Evolutionary conservation across 176 grass and related monocot genomes (phyloP), one percentile per base, ranked within the genome.

Genomic region (Cenchrus purpureus): DNA sequence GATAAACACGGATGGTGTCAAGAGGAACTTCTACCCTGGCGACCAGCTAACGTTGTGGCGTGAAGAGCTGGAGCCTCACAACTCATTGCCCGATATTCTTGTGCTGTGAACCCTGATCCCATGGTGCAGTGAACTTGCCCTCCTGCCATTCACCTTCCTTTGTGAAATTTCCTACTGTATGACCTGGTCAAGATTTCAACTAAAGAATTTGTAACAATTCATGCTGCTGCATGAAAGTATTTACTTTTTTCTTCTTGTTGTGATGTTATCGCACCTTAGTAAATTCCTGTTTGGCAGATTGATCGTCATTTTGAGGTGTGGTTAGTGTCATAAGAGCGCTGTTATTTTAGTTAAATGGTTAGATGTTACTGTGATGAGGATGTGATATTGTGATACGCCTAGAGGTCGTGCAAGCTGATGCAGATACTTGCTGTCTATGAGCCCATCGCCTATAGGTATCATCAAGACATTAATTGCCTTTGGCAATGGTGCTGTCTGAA

Each of bases 11-110:
- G 82, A 92, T 40, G 97, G 93, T 79, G 88, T 99, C 34, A 92
- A 87, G 10, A 94, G 85, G 68, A 99, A 89, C 78, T 97, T 96
- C 60, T 79, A 99, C 37, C 87, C 88, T 62, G 97, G 91, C 3
- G 82, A 96, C 85, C 77, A 91, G 16, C 83, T 99, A 13, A 93
- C 93, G 3, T 74, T 94, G 50, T 99, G 97, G 94, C 94, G 94
- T 12, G 94, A 96, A 28, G 97, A 99, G 90, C 7, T 99, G 78
- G 86, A 92, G 88, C 86, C 94, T 9, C 91, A 90, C 6, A 92
- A 88, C 76, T 96, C 97, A 1, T 70, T 99, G 73, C 91, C 96
- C 1, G 97, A 99, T 32, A 88, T 96, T 56, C 91, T 99, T 3
- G 77, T 28, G 85, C 94, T 28, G 89, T 87, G 17, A 89, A 73